These are phyloP conservation scores for Byssochlamys sp. DNA, from an alignment of 2,329 filamentous ascomycete species.

Conservation along the genomic window DNA sequence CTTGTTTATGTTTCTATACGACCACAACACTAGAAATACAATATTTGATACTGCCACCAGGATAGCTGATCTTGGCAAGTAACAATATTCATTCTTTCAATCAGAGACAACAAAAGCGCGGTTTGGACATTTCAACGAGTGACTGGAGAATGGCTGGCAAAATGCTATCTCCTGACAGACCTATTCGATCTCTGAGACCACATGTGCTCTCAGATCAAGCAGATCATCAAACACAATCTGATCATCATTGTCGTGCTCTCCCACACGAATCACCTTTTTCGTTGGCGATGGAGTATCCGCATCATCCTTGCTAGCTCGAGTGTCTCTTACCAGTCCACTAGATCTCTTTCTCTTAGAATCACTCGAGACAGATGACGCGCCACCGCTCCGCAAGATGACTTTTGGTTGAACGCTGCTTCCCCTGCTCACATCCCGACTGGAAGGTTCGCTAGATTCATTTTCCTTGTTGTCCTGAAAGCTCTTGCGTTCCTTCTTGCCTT, in stretches of 20 bases:
- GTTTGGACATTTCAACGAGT: background rate
- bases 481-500: conserved; percentile 24
- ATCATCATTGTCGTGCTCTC: conserved; percentile 7
- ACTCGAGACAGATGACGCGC: conserved; percentile 10
- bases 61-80: background rate
- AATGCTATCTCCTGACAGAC: background rate
- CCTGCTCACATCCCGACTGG: conserved; percentile 12
- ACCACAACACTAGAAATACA: background rate
- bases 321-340: conserved; percentile 9
- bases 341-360: conserved; percentile 19
- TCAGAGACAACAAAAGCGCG: background rate
- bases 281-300: conserved; percentile 9
- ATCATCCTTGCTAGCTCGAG: conserved; percentile 11
- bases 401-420: conserved; percentile 10
- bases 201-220: conserved; percentile 9
- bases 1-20: background rate
- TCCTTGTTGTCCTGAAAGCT: conserved; percentile 12
- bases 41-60: background rate
- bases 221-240: conserved; percentile 11
- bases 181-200: background rate
- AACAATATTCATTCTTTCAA: background rate
- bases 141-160: background rate
- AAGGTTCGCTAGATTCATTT: conserved; percentile 12
- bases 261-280: conserved; percentile 13
- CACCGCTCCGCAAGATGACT: conserved; percentile 11